These are phyloP conservation scores for Yarrowia divulgata DNA, from an alignment of 805 yeast genomes.

Conservation along the genomic window DNA sequence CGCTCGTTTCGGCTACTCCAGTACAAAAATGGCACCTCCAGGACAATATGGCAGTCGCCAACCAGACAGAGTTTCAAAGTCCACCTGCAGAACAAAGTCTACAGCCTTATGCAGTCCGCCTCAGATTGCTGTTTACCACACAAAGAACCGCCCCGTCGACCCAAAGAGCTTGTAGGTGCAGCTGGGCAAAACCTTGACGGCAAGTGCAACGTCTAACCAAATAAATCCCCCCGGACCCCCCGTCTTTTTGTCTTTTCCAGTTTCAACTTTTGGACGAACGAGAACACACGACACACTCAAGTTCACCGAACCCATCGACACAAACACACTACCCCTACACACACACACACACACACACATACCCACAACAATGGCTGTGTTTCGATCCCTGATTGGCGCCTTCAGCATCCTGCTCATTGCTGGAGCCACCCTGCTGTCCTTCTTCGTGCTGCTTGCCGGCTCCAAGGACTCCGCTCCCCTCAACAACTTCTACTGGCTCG, in stretches of 20 bases:
- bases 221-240: slow-evolving; percentile 32
- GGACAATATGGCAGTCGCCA: too few species aligned
- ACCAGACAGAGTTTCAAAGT: too few species aligned
- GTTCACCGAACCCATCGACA: too few species aligned
- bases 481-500: slow-evolving; percentile 76
- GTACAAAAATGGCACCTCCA: too few species aligned
- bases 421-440: slow-evolving; percentile 60
- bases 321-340: too few species aligned
- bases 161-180: not conserved
- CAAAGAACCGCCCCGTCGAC: slow-evolving; percentile 11
- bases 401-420: slow-evolving; percentile 51
- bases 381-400: slow-evolving; percentile 49
- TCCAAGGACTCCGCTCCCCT: slow-evolving; percentile 60
- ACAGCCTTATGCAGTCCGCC: slow-evolving; percentile 34
- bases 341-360: not conserved
- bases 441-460: slow-evolving; percentile 75
- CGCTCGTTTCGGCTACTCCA: too few species aligned
- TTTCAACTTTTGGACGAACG: too few species aligned
- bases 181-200: not conserved
- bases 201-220: slow-evolving; percentile 16
- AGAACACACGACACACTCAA: too few species aligned
- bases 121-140: slow-evolving; percentile 38
- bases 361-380: slow-evolving; percentile 32
- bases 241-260: not conserved
- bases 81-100: slow-evolving; percentile 7